phyloP scores from a whole-genome alignment of 495 filamentous ascomycete genomes.

The Astrocystis sublimbata region DNA sequence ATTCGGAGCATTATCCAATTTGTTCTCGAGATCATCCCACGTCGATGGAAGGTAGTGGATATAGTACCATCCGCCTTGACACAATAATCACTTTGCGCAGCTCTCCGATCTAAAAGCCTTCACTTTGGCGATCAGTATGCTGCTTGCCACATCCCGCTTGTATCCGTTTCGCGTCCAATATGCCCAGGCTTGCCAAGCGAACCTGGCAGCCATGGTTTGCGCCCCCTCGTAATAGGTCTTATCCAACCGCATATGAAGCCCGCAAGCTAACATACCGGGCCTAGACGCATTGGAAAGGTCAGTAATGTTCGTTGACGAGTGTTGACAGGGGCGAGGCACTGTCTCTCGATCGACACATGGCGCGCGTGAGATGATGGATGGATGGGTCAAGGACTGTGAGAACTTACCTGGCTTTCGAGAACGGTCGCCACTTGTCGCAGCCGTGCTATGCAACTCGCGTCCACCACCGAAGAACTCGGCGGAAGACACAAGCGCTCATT shows the following conservation, averaged over 20 bases:
- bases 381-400: too few species aligned
- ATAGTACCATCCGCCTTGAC: not conserved
- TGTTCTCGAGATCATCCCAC: not conserved
- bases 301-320: too few species aligned
- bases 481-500: not conserved
- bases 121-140: not conserved
- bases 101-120: not conserved
- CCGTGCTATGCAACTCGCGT: not conserved
- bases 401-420: slow-evolving; percentile 6
- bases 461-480: not conserved
- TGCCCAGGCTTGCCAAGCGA: not conserved
- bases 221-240: slow-evolving; percentile 4
- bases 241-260: slow-evolving; percentile 2
- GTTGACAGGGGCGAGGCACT: too few species aligned
- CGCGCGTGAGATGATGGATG: too few species aligned
- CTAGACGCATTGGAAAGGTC: too few species aligned
- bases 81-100: not conserved
- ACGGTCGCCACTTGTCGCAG: not conserved
- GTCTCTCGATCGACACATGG: too few species aligned
- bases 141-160: not conserved
- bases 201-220: not conserved
- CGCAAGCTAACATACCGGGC: not conserved
- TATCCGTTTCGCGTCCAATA: not conserved
- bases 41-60: not conserved
- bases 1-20: not conserved